Evolutionary conservation across 148 eudicot species (phyloP).

Genomic region (Persicaria maculosa): DNA sequence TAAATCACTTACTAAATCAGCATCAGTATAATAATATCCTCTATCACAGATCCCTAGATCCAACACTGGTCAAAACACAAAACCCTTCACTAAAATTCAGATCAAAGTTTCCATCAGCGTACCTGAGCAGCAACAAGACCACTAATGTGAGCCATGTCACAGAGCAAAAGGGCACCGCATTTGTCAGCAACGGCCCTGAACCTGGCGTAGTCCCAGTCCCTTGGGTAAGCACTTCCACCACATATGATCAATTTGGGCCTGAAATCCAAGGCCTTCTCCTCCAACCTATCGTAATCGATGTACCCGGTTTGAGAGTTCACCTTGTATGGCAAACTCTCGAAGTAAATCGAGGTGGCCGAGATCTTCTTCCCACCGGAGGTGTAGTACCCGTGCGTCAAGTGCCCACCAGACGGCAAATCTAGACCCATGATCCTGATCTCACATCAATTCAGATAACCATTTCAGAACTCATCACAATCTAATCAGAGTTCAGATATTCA

Average conservation of each 20-base stretch:
- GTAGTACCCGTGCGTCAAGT: constrained; percentile 87
- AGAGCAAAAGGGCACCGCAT: constrained; percentile 77
- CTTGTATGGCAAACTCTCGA: constrained; percentile 95
- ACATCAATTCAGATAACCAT: background rate
- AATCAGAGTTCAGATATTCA: background rate
- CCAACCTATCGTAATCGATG: constrained; percentile 82
- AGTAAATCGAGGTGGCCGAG: constrained; percentile 84
- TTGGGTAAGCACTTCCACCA: constrained; percentile 95
- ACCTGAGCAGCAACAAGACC: constrained; percentile 99
- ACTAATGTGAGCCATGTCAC: constrained; percentile 99
- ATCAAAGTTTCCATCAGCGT: constrained; percentile 13
- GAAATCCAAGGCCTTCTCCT: constrained; percentile 90
- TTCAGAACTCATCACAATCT: background rate
- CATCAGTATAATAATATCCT: background rate
- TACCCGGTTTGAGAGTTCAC: constrained; percentile 68
- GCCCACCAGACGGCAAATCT: constrained; percentile 86
- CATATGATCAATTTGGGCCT: constrained; percentile 91
- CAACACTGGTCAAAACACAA: background rate
- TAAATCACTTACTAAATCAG: background rate
- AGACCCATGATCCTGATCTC: constrained; percentile 62
- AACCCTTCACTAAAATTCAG: background rate
- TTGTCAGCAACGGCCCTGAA: constrained; percentile 76
- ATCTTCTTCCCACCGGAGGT: constrained; percentile 86
- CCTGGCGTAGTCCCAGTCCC: constrained; percentile 84
- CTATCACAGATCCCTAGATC: background rate